A percentile compares a stretch with the other conserved stretches of the same genome.
phyloP scores from a whole-genome alignment of 129 eudicot genomes.

The Ambrosia artemisiifolia region DNA sequence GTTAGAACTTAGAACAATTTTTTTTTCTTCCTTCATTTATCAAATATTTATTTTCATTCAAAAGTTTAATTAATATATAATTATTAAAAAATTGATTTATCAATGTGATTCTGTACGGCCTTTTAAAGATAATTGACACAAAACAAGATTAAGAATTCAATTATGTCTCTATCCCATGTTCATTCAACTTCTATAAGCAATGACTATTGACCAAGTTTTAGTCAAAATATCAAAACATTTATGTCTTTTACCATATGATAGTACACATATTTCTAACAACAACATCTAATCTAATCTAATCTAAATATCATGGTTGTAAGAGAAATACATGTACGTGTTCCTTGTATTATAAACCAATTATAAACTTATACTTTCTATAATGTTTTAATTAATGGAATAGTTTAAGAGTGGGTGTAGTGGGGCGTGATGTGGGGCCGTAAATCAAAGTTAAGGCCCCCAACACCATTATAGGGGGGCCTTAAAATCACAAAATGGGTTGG shows the following conservation, averaged over 20 bases:
- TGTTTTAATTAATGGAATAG: neutral
- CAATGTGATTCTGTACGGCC: neutral
- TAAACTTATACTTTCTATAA: no score
- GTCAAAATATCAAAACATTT: constrained; percentile 8
- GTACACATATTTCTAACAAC: neutral
- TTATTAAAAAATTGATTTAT: neutral
- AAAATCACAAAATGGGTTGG: no score
- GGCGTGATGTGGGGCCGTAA: no score
- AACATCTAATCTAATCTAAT: no score
- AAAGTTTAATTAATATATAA: neutral
- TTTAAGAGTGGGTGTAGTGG: no score
- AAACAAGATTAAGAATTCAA: neutral
- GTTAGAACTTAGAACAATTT: constrained; percentile 15
- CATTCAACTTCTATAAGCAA: constrained; percentile 21
- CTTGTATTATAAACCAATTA: neutral
- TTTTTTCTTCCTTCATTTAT: neutral
- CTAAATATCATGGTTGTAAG: neutral
- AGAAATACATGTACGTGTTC: neutral
- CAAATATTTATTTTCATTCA: neutral
- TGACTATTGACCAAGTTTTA: constrained; percentile 19
- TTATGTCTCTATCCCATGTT: constrained; percentile 21
- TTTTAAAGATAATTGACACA: neutral
- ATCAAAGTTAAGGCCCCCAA: no score
- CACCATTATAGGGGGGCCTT: no score
- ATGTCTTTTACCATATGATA: neutral